phyloP scores from a whole-genome alignment of 345 rosid species.

The Murraya paniculata region DNA sequence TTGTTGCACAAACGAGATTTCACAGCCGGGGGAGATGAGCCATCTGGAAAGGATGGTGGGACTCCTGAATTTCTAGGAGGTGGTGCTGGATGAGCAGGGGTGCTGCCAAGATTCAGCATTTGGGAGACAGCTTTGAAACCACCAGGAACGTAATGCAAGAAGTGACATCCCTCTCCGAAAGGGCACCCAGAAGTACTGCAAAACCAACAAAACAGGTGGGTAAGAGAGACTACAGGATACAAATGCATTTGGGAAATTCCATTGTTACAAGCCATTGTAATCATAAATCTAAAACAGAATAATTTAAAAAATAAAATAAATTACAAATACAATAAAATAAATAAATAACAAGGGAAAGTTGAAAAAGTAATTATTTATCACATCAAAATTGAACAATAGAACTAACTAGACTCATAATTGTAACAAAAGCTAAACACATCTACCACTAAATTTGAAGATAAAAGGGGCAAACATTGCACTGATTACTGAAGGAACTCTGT shows the following conservation, averaged over 20 bases:
- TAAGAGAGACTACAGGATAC: background rate
- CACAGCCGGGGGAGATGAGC: conserved; percentile 54
- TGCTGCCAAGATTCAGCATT: conserved; percentile 56
- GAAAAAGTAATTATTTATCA: background rate
- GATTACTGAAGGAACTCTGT: background rate
- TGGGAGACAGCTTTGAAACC: conserved; percentile 85
- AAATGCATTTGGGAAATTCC: background rate
- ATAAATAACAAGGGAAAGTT: background rate
- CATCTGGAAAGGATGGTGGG: conserved; percentile 52
- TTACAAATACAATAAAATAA: background rate
- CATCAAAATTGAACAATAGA: background rate
- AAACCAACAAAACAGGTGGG: conserved; percentile 21
- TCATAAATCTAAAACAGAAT: too few relatives aligned
- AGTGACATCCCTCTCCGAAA: conserved; percentile 97
- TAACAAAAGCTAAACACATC: background rate
- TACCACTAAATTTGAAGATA: background rate
- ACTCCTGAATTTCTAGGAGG: conserved; percentile 53
- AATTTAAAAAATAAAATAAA: background rate
- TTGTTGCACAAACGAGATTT: conserved; percentile 70
- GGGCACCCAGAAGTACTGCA: conserved; percentile 97
- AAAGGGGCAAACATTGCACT: background rate
- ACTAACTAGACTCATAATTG: background rate
- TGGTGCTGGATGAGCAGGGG: conserved; percentile 48
- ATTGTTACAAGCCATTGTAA: background rate
- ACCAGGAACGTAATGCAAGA: conserved; percentile 94